Percentiles rank a stretch among this genome's conserved stretches.
phyloP scores from a whole-genome alignment of 345 rosid species.

The Salix koriyanagi region DNA sequence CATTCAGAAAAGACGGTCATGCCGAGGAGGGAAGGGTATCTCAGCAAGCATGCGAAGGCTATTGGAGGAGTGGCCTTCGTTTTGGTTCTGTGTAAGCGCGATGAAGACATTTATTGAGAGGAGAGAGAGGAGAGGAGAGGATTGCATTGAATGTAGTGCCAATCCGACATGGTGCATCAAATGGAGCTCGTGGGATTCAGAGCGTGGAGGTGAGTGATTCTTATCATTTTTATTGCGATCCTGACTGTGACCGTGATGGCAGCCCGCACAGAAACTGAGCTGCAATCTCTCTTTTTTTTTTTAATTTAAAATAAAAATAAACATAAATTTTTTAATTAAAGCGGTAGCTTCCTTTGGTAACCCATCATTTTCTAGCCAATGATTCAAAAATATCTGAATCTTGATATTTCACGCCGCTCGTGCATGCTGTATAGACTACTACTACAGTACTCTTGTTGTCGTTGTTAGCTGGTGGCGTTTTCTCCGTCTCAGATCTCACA shows the following conservation, averaged over 20 bases:
- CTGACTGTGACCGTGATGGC: constrained; percentile 3
- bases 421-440: background rate
- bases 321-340: too few relatives aligned
- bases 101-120: background rate
- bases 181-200: constrained; percentile 30
- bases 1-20: background rate
- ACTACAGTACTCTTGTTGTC: background rate
- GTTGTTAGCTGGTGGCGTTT: background rate
- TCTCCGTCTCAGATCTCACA: background rate
- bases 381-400: background rate
- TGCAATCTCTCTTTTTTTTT: background rate
- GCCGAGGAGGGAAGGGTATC: background rate
- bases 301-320: too few relatives aligned
- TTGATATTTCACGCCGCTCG: background rate
- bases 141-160: background rate
- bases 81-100: background rate
- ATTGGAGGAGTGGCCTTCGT: background rate
- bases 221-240: background rate
- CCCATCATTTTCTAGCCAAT: background rate
- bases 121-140: background rate
- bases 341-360: background rate
- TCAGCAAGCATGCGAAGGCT: background rate
- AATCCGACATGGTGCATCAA: constrained; percentile 20
- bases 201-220: constrained; percentile 12
- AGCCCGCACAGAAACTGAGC: background rate